Percentiles rank a stretch among this genome's conserved stretches.
Evolutionary conservation across 768 basidiomycete species (phyloP).

Genomic region (Macrolepiota fuliginosa): DNA sequence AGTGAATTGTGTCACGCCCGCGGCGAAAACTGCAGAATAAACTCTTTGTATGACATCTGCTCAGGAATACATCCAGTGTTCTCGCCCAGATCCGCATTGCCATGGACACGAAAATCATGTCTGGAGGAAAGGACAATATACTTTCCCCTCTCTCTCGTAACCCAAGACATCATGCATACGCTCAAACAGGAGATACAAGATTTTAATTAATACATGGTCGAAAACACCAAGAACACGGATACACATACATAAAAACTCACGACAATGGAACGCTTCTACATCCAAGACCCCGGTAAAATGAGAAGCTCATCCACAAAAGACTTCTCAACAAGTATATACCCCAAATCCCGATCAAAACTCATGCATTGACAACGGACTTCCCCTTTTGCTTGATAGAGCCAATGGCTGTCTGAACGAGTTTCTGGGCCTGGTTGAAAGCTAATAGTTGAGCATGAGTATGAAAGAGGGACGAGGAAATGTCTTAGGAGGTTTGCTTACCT

Average conservation of each 20-base stretch:
- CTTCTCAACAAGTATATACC: not conserved
- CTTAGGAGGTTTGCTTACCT: not conserved
- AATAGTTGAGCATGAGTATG: not conserved
- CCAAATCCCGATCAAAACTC: not conserved
- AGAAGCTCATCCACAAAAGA: not conserved
- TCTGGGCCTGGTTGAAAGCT: conserved; percentile 3
- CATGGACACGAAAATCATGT: too few species aligned
- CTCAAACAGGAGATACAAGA: too few species aligned
- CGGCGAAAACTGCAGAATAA: too few species aligned
- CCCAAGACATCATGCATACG: too few species aligned
- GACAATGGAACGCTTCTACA: not conserved
- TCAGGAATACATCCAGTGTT: too few species aligned
- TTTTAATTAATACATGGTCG: not conserved
- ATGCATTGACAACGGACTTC: not conserved
- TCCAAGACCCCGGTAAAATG: not conserved
- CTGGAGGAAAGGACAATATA: too few species aligned
- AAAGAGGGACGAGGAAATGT: not conserved
- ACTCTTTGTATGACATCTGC: too few species aligned
- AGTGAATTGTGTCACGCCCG: too few species aligned
- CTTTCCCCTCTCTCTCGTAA: too few species aligned
- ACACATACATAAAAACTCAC: not conserved
- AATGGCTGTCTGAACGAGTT: not conserved
- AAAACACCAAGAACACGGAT: not conserved
- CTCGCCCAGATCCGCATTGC: too few species aligned
- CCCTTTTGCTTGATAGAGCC: not conserved